phyloP scores from a whole-genome alignment of 2,329 filamentous ascomycete genomes.

The Esteya vermicola region DNA sequence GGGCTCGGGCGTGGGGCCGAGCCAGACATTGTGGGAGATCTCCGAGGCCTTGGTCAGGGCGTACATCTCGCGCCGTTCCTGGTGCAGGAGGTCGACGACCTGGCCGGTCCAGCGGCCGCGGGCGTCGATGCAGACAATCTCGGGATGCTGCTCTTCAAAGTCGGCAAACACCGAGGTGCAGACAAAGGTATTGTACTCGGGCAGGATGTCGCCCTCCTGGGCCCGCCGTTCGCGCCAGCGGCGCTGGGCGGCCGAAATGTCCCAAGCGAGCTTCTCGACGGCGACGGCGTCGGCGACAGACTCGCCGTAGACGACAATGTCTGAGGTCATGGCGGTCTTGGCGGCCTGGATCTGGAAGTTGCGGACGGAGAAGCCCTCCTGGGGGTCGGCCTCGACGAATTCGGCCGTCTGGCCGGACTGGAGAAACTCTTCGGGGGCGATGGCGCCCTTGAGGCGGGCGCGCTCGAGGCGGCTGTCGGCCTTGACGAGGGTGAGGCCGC shows the following conservation, averaged over 20 bases:
- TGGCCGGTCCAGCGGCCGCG: conserved; percentile 58
- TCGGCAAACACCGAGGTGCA: conserved; percentile 47
- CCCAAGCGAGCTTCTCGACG: conserved; percentile 49
- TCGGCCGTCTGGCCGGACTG: conserved; percentile 33
- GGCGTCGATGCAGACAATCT: conserved; percentile 64
- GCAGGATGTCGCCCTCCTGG: conserved; percentile 35
- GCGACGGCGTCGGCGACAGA: conserved; percentile 31
- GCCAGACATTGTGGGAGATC: conserved; percentile 78
- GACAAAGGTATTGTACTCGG: conserved; percentile 76
- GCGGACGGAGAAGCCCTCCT: conserved; percentile 82
- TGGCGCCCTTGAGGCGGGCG: conserved; percentile 73
- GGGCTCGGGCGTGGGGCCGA: conserved; percentile 73
- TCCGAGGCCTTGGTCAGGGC: conserved; percentile 81
- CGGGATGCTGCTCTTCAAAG: conserved; percentile 55
- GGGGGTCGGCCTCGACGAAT: conserved; percentile 75
- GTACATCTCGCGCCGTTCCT: conserved; percentile 86
- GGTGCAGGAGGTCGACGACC: conserved; percentile 77
- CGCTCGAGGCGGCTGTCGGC: conserved; percentile 64
- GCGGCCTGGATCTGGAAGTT: conserved; percentile 95
- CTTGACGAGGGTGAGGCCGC: conserved; percentile 77
- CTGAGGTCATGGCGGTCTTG: conserved; percentile 76
- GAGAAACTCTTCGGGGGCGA: conserved; percentile 70
- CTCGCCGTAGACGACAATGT: conserved; percentile 85
- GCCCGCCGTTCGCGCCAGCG: conserved; percentile 57
- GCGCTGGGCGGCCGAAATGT: conserved; percentile 62